phyloP scores from a whole-genome alignment of 2,329 filamentous ascomycete species.

The Xylaria sp. region DNA sequence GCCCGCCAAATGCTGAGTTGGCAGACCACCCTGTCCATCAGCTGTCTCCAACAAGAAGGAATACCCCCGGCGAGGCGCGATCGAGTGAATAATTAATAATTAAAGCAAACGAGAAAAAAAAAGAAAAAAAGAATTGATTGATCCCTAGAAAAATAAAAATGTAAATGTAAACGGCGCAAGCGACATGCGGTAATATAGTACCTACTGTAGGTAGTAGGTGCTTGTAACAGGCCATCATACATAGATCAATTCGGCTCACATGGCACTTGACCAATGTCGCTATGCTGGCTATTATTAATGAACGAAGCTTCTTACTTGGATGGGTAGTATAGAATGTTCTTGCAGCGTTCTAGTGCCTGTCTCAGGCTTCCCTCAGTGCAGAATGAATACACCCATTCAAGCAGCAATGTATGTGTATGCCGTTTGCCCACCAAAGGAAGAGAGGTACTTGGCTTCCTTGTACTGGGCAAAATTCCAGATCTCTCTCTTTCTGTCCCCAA shows the following conservation, averaged over 20 bases:
- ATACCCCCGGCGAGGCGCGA: conserved; percentile 31
- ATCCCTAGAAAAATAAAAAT: conserved; percentile 1
- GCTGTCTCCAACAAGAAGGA: conserved; percentile 37
- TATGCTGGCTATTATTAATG: conserved; percentile 7
- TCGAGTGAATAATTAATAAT: conserved; percentile 18
- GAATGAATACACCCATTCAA: not conserved
- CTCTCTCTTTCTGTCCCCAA: not conserved
- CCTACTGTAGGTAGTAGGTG: conserved; percentile 4
- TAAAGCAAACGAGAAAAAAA: conserved; percentile 20
- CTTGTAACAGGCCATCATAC: conserved; percentile 3
- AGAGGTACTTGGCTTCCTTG: conserved; percentile 17
- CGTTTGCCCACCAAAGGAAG: not conserved
- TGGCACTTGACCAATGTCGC: conserved; percentile 9
- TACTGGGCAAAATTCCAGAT: conserved; percentile 3
- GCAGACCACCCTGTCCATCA: conserved; percentile 44
- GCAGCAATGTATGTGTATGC: conserved; percentile 3
- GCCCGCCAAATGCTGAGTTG: conserved; percentile 44
- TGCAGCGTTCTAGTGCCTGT: conserved; percentile 3
- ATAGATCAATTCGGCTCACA: conserved; percentile 24
- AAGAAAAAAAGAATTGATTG: conserved; percentile 16
- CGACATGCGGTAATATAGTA: not conserved
- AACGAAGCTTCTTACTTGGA: conserved; percentile 14
- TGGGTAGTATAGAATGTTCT: conserved; percentile 7
- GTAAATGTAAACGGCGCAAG: not conserved
- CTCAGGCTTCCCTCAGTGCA: conserved; percentile 2